These are phyloP conservation scores for Pisolithus orientalis DNA, from an alignment of 768 basidiomycete genomes.

Conservation along the genomic window DNA sequence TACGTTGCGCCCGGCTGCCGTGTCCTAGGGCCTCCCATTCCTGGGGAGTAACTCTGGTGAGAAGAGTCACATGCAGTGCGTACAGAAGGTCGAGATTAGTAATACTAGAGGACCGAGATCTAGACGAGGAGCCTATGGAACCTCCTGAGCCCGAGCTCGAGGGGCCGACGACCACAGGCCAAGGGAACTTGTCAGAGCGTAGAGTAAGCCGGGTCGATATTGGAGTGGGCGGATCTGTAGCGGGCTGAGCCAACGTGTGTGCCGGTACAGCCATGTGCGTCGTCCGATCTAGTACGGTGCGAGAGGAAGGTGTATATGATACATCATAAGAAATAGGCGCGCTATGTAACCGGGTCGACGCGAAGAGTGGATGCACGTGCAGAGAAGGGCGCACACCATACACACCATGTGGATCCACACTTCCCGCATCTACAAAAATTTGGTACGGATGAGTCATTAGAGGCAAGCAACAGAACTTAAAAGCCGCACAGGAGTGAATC, in stretches of 20 bases:
- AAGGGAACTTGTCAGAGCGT: constrained; percentile 52
- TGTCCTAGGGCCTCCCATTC: constrained; percentile 61
- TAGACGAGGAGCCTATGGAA: constrained; percentile 17
- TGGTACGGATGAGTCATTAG: constrained; percentile 1
- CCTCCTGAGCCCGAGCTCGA: constrained; percentile 23
- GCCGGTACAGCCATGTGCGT: constrained; percentile 49
- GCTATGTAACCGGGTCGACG: constrained; percentile 46
- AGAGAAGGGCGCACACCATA: constrained; percentile 28
- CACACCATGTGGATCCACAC: constrained; percentile 16
- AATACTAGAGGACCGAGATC: constrained; percentile 28
- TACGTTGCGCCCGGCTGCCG: constrained; percentile 50
- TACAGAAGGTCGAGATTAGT: constrained; percentile 63
- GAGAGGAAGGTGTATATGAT: constrained; percentile 48
- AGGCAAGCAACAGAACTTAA: constrained; percentile 1
- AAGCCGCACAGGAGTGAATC: constrained; percentile 35
- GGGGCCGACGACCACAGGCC: constrained; percentile 48
- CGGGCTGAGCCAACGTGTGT: constrained; percentile 53
- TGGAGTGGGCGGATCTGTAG: constrained; percentile 53
- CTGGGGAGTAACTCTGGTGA: constrained; percentile 49
- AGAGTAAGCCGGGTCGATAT: constrained; percentile 44
- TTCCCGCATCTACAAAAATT: constrained; percentile 12
- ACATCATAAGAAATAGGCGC: constrained; percentile 62
- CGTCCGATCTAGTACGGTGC: constrained; percentile 49
- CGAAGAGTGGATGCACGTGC: constrained; percentile 61
- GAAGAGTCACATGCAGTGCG: constrained; percentile 51